These are phyloP conservation scores for Elaeagnus macrophylla DNA, from an alignment of 306 rosid genomes.

Conservation along the genomic window DNA sequence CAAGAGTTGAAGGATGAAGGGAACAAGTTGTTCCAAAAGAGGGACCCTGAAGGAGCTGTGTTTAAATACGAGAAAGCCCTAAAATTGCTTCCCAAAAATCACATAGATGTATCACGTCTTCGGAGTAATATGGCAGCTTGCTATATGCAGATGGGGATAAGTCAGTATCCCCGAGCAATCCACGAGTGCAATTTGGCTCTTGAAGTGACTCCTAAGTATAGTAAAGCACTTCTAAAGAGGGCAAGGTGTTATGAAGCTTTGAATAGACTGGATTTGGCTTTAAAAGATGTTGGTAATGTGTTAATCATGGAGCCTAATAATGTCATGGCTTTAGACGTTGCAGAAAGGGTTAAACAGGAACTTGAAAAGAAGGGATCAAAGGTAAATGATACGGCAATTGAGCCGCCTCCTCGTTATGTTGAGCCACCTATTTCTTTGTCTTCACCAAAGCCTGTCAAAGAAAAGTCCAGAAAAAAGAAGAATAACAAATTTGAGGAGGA, in stretches of 20 bases:
- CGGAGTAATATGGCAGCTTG: conserved; percentile 88
- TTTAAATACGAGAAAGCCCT: conserved; percentile 72
- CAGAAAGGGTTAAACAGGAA: conserved; percentile 45
- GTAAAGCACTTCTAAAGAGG: conserved; percentile 83
- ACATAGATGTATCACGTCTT: conserved; percentile 69
- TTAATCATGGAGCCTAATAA: conserved; percentile 66
- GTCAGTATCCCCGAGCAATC: conserved; percentile 76
- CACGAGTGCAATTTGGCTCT: conserved; percentile 86
- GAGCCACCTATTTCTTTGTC: conserved; percentile 33
- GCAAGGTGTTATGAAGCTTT: conserved; percentile 86
- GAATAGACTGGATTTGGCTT: conserved; percentile 73
- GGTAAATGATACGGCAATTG: conserved; percentile 44
- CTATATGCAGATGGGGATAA: conserved; percentile 88
- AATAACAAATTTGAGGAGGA: conserved; percentile 26
- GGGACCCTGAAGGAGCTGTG: conserved; percentile 73
- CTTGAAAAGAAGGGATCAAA: conserved; percentile 59
- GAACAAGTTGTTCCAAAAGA: conserved; percentile 69
- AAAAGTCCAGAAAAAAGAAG: conserved; percentile 54
- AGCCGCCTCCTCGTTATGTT: conserved; percentile 65
- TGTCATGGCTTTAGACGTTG: conserved; percentile 71
- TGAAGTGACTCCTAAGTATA: conserved; percentile 67
- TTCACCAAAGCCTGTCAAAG: conserved; percentile 32
- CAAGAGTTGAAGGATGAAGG: conserved; percentile 81
- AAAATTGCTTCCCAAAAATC: conserved; percentile 66
- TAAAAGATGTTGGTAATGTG: conserved; percentile 60